Evolutionary conservation across 1,284 basidiomycete genomes (phyloP).

Genomic region (Tylopilus sp.): DNA sequence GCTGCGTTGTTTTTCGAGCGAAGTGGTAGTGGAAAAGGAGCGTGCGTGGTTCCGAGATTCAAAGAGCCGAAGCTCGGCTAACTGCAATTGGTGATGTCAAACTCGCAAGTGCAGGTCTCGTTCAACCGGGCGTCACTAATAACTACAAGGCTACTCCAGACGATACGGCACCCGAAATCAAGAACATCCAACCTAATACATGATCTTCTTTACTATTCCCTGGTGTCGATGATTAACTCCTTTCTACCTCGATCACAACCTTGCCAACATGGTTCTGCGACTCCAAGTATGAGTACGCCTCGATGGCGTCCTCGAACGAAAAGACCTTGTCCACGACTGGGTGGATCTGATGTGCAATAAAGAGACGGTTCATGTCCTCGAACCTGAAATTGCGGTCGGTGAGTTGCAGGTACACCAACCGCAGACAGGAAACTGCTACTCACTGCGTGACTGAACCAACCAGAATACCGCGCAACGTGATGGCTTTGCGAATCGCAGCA

Average conservation of each 20-base stretch:
- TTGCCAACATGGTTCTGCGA: slow-evolving; percentile 49
- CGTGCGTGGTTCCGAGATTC: too few species aligned
- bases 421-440: background rate
- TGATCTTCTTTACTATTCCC: background rate
- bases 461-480: slow-evolving; percentile 38
- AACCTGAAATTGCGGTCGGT: slow-evolving; percentile 29
- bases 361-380: slow-evolving; percentile 46
- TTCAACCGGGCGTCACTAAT: too few species aligned
- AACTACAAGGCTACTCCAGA: too few species aligned
- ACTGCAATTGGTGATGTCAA: too few species aligned
- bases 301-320: slow-evolving; percentile 44
- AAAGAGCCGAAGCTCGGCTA: too few species aligned
- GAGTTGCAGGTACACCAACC: background rate
- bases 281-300: slow-evolving; percentile 47
- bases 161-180: too few species aligned
- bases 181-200: background rate
- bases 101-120: too few species aligned
- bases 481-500: slow-evolving; percentile 25
- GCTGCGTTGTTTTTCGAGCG: too few species aligned
- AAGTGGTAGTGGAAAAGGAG: too few species aligned
- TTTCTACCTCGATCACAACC: slow-evolving; percentile 45
- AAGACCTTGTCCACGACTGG: slow-evolving; percentile 55
- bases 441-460: slow-evolving; percentile 42
- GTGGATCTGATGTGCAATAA: slow-evolving; percentile 41
- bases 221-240: slow-evolving; percentile 10